Percentiles rank a stretch among this genome's conserved stretches.
Conservation (phyloP, 2,329 filamentous ascomycete species). For the Claviceps fusiformis region DNA sequence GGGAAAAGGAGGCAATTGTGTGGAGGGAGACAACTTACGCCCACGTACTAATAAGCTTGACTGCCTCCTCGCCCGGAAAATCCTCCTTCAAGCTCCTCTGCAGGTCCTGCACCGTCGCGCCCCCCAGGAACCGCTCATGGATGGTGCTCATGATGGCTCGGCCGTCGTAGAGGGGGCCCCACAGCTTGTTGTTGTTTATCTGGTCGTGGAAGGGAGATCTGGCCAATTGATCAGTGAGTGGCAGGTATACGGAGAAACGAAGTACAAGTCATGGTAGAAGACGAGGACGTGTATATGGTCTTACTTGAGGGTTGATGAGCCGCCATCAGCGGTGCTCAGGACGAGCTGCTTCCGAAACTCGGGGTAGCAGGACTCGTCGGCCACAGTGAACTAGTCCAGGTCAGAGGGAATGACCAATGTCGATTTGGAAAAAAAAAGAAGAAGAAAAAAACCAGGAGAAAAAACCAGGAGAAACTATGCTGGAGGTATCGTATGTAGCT, state of each 20-base stretch:
- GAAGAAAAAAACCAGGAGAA: too few species aligned
- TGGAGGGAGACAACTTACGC: slow-evolving; percentile 17
- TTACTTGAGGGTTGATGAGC: slow-evolving; percentile 31
- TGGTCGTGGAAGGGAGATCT: slow-evolving; percentile 29
- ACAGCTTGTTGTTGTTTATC: slow-evolving; percentile 23
- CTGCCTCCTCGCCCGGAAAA: slow-evolving; percentile 19
- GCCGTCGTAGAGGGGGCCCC: slow-evolving; percentile 30
- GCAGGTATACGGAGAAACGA: too few species aligned
- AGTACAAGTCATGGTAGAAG: too few species aligned
- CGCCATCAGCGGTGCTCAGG: slow-evolving; percentile 29
- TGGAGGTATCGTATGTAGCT: too few species aligned
- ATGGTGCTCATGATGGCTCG: slow-evolving; percentile 26
- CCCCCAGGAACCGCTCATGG: slow-evolving; percentile 25
- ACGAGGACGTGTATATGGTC: too few species aligned
- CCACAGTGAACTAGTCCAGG: slow-evolving; percentile 25
- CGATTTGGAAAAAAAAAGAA: too few species aligned
- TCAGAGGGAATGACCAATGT: too few species aligned
- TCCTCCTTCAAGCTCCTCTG: slow-evolving; percentile 23
- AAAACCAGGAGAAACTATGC: too few species aligned
- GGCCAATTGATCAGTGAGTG: not conserved
- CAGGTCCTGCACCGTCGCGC: slow-evolving; percentile 29
- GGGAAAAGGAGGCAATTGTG: slow-evolving; percentile 5
- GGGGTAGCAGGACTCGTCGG: slow-evolving; percentile 28
- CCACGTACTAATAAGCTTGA: slow-evolving; percentile 22
- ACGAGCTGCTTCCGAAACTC: slow-evolving; percentile 27